Percentiles rank a stretch among this genome's conserved stretches.
phyloP scores from a whole-genome alignment of 176 grass and related monocot genomes.

The Otatea glauca region DNA sequence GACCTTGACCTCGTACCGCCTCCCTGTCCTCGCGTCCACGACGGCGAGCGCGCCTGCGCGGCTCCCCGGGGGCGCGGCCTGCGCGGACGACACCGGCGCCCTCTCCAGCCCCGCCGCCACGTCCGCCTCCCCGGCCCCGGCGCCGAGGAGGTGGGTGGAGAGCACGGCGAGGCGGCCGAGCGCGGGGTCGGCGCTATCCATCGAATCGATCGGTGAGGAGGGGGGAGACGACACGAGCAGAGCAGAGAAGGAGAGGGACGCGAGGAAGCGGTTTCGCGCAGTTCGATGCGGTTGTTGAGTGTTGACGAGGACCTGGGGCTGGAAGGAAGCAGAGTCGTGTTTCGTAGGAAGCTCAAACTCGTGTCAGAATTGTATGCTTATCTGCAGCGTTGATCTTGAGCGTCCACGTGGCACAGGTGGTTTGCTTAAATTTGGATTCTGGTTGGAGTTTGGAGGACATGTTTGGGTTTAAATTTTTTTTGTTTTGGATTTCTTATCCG shows the following conservation, averaged over 20 bases:
- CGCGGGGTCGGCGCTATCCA: conserved; percentile 59
- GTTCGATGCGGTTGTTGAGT: no score
- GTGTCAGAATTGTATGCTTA: no score
- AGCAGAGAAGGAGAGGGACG: neutral
- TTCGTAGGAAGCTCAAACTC: no score
- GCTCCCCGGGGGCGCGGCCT: conserved; percentile 34
- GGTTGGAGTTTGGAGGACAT: no score
- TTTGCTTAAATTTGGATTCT: no score
- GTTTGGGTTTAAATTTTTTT: no score
- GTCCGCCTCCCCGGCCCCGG: neutral
- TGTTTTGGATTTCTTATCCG: no score
- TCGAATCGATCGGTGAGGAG: neutral
- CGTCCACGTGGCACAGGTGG: no score
- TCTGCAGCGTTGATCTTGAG: no score
- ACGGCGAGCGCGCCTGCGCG: conserved; percentile 65
- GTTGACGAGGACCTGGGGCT: no score
- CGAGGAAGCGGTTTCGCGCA: conserved; percentile 7
- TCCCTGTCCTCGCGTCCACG: conserved; percentile 70
- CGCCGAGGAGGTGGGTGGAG: conserved; percentile 49
- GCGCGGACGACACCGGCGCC: conserved; percentile 45
- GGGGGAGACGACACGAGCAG: neutral
- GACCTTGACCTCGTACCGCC: conserved; percentile 66
- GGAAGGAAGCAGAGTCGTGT: no score
- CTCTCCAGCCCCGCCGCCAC: conserved; percentile 49
- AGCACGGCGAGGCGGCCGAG: conserved; percentile 61